Evolutionary conservation across 2,329 filamentous ascomycete genomes (phyloP).

Genomic region (Colletotrichum cereale): DNA sequence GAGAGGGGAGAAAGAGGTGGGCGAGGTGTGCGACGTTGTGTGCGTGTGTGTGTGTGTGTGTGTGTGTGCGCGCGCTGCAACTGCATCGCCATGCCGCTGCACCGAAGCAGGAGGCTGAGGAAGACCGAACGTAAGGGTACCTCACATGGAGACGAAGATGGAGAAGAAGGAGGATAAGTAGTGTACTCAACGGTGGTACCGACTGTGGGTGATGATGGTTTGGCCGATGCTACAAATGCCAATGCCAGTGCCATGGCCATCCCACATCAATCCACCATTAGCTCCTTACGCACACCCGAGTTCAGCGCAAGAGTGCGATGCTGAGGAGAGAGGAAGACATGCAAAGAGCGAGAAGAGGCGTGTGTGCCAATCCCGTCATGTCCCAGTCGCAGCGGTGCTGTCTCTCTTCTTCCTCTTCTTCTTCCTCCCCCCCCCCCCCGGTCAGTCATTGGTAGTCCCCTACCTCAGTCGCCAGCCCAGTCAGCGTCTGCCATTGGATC

Average conservation of each 20-base stretch:
- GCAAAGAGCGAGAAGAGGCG: slow-evolving; percentile 24
- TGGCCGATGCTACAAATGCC: slow-evolving; percentile 5
- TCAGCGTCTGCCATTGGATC: slow-evolving; percentile 24
- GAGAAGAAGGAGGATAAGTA: not conserved
- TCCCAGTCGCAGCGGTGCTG: slow-evolving; percentile 15
- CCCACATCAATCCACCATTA: slow-evolving; percentile 12
- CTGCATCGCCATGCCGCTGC: slow-evolving; percentile 7
- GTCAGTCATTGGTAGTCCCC: slow-evolving; percentile 9
- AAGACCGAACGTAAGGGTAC: slow-evolving; percentile 1
- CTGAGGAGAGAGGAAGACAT: slow-evolving; percentile 7
- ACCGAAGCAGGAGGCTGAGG: slow-evolving; percentile 10
- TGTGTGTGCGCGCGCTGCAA: not conserved
- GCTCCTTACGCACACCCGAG: slow-evolving; percentile 6
- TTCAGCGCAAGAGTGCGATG: slow-evolving; percentile 18
- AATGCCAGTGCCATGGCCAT: slow-evolving; percentile 7
- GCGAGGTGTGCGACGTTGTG: not conserved
- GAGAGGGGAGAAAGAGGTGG: not conserved
- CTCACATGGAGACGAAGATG: slow-evolving; percentile 3
- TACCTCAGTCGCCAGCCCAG: slow-evolving; percentile 19
- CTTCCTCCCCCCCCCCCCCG: slow-evolving; percentile 9
- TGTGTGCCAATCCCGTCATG: slow-evolving; percentile 31
- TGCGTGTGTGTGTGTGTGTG: not conserved
- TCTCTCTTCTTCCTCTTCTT: not conserved
- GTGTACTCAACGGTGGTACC: not conserved
- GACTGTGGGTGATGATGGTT: not conserved